A percentile compares a stretch with the other conserved stretches of the same genome.
Conservation (phyloP, 78 protist genomes). For the Diacronema lutheri region DNA sequence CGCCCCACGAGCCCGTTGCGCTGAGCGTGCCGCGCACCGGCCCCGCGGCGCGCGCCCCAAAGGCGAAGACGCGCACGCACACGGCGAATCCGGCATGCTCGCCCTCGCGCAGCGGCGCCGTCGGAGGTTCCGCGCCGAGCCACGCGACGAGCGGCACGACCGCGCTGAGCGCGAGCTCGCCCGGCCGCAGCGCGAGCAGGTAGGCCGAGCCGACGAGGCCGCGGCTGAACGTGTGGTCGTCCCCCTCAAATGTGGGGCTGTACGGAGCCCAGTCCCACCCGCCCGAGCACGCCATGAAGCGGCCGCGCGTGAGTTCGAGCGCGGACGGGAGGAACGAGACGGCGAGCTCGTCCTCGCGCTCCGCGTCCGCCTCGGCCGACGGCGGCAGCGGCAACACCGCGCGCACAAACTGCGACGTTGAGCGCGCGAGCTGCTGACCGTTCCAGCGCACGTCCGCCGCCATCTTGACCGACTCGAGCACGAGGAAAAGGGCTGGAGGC, state of each 20-base stretch:
- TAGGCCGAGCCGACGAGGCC: constrained; percentile 43
- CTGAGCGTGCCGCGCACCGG: too few relatives aligned
- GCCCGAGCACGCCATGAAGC: constrained; percentile 46
- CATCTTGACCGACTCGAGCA: constrained; percentile 49
- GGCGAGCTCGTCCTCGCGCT: neutral
- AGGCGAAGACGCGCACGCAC: neutral
- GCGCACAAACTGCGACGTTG: constrained; percentile 39
- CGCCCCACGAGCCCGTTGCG: too few relatives aligned
- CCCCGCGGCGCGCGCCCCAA: too few relatives aligned
- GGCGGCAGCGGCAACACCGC: neutral
- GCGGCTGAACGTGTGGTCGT: constrained; percentile 16
- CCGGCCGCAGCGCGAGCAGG: neutral
- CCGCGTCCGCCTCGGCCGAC: too few relatives aligned
- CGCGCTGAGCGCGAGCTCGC: neutral
- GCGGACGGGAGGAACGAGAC: neutral
- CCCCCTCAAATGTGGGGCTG: neutral
- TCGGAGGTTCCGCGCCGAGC: constrained; percentile 32
- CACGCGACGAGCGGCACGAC: neutral
- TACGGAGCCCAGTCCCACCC: constrained; percentile 67
- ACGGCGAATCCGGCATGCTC: constrained; percentile 41
- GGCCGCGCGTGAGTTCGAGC: constrained; percentile 14
- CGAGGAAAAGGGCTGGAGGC: constrained; percentile 1
- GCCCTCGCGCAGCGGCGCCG: neutral
- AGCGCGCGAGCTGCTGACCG: neutral
- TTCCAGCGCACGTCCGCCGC: constrained; percentile 6